A percentile compares a stretch with the other conserved stretches of the same genome.
These are phyloP conservation scores for Zygosaccharomyces bailii DNA, from an alignment of 805 yeast genomes.

Conservation along the genomic window DNA sequence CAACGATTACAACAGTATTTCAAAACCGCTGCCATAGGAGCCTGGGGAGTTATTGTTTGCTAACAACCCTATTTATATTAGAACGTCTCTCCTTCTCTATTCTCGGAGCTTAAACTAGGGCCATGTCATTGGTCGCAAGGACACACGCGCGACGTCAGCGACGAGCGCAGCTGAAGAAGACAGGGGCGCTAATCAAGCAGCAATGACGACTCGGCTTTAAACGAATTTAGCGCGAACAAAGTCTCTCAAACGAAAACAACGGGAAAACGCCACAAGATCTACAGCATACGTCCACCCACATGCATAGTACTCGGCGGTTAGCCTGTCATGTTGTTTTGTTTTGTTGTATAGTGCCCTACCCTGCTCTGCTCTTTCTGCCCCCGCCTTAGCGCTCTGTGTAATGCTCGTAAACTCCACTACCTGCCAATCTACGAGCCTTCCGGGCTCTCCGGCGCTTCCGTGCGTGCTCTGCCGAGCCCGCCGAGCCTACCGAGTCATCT, in stretches of 20 bases:
- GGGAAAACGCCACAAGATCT: background rate
- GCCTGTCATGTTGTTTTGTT: background rate
- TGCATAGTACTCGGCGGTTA: background rate
- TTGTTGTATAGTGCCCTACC: too few relatives aligned
- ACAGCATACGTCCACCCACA: too few relatives aligned
- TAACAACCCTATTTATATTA: slow-evolving; percentile 4
- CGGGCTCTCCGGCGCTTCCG: too few relatives aligned
- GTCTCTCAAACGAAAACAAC: background rate
- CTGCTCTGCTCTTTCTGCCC: too few relatives aligned
- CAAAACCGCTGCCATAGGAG: too few relatives aligned
- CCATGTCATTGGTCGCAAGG: slow-evolving; percentile 6
- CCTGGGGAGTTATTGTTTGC: background rate
- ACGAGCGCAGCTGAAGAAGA: background rate
- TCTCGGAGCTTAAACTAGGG: slow-evolving; percentile 2
- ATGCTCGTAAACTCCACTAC: too few relatives aligned
- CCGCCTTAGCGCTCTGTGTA: too few relatives aligned
- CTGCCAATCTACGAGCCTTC: too few relatives aligned
- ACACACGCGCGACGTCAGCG: background rate
- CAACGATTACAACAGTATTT: too few relatives aligned
- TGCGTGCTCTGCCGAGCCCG: too few relatives aligned
- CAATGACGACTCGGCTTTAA: background rate
- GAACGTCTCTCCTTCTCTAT: slow-evolving; percentile 1
- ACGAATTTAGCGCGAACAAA: background rate
- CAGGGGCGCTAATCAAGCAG: background rate
- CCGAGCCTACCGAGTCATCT: background rate